These are phyloP conservation scores for Hypoxylon perforatum DNA, from an alignment of 495 filamentous ascomycete species.

Conservation along the genomic window DNA sequence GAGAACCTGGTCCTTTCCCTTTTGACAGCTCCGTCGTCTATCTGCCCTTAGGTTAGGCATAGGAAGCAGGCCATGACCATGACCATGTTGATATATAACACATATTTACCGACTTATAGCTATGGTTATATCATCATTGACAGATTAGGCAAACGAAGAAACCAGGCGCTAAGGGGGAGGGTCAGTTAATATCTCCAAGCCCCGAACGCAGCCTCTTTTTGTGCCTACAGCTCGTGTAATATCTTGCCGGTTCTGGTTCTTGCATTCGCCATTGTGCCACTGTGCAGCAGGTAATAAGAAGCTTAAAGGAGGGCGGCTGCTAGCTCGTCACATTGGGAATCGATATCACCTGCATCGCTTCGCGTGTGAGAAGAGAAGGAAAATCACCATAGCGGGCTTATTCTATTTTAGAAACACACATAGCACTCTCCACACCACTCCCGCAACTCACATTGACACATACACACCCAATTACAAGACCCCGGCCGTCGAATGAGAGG, in stretches of 20 bases:
- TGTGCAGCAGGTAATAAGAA: slow-evolving; percentile 31
- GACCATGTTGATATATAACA: slow-evolving; percentile 41
- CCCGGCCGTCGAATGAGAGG: slow-evolving; percentile 19
- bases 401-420: slow-evolving; percentile 40
- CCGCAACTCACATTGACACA: no score
- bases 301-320: slow-evolving; percentile 35
- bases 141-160: slow-evolving; percentile 35
- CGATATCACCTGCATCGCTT: slow-evolving; percentile 46
- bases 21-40: slow-evolving; percentile 15
- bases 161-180: slow-evolving; percentile 11
- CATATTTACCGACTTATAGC: not conserved
- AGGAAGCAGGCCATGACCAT: slow-evolving; percentile 11
- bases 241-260: slow-evolving; percentile 10
- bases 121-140: slow-evolving; percentile 16
- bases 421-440: not conserved
- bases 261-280: slow-evolving; percentile 5
- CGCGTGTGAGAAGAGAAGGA: slow-evolving; percentile 19
- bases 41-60: no score
- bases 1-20: slow-evolving; percentile 16
- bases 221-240: not conserved
- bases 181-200: slow-evolving; percentile 7
- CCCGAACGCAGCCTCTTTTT: slow-evolving; percentile 3
- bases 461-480: not conserved
- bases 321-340: slow-evolving; percentile 34
- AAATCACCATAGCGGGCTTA: slow-evolving; percentile 22